A percentile compares a stretch with the other conserved stretches of the same genome.
Evolutionary conservation across 805 yeast genomes (phyloP).

Genomic region (Candida arabinofermentans): DNA sequence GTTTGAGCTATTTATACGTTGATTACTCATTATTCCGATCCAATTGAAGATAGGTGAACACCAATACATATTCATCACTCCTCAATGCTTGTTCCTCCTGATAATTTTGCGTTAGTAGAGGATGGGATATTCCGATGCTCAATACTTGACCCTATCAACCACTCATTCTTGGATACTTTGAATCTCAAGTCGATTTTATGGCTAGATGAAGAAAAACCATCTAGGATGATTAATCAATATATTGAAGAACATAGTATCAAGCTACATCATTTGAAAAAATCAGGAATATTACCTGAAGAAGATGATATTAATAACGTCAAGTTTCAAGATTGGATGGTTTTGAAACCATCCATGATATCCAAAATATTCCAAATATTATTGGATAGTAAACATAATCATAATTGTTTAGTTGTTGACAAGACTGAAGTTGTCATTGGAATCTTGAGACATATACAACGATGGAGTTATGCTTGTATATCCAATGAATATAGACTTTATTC

Average conservation of each 20-base stretch:
- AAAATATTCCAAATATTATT: slow-evolving; percentile 64
- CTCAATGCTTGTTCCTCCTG: slow-evolving; percentile 84
- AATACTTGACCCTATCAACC: slow-evolving; percentile 67
- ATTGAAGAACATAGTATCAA: slow-evolving; percentile 54
- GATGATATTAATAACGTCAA: slow-evolving; percentile 21
- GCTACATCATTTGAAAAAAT: slow-evolving; percentile 39
- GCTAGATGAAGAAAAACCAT: slow-evolving; percentile 83
- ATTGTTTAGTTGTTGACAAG: slow-evolving; percentile 72
- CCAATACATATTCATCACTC: too few species aligned
- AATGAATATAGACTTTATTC: slow-evolving; percentile 80
- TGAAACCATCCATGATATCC: slow-evolving; percentile 60
- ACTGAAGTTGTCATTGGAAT: slow-evolving; percentile 79
- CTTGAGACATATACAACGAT: slow-evolving; percentile 76
- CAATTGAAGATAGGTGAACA: too few species aligned
- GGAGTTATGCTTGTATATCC: slow-evolving; percentile 82
- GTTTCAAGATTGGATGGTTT: slow-evolving; percentile 63
- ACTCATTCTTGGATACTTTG: slow-evolving; percentile 75
- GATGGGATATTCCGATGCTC: slow-evolving; percentile 82
- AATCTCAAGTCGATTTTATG: slow-evolving; percentile 63
- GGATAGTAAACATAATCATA: slow-evolving; percentile 55
- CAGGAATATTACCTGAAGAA: slow-evolving; percentile 21
- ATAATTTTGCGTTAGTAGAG: slow-evolving; percentile 88
- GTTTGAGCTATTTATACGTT: background rate
- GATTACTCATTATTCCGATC: background rate
- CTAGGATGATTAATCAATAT: slow-evolving; percentile 63